These are phyloP conservation scores for Thalia dealbata DNA, from an alignment of 176 grass and related monocot genomes.

Conservation along the genomic window DNA sequence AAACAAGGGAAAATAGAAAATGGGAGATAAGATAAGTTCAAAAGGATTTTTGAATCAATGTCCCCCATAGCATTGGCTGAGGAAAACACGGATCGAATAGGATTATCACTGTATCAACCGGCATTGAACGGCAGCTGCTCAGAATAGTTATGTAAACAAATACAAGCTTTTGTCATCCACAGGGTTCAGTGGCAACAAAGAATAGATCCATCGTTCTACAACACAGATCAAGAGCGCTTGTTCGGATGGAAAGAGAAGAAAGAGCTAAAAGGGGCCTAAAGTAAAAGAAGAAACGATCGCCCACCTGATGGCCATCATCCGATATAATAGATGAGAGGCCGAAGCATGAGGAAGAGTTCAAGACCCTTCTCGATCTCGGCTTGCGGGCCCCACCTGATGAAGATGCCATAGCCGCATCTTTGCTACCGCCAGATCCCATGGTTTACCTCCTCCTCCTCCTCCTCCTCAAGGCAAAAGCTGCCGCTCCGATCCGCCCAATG, in stretches of 20 bases:
- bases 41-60: background rate
- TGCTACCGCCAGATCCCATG: conserved; percentile 90
- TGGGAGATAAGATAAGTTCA: background rate
- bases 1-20: background rate
- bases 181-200: background rate
- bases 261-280: background rate
- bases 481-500: background rate
- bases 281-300: background rate
- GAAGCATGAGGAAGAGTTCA: conserved; percentile 66
- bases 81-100: background rate
- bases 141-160: background rate
- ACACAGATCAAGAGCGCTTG: background rate
- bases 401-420: conserved; percentile 29
- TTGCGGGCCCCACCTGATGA: conserved; percentile 1
- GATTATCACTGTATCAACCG: background rate
- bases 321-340: conserved; percentile 22
- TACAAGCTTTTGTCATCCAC: background rate
- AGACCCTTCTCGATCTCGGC: conserved; percentile 22
- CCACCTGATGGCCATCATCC: background rate
- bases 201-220: background rate
- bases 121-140: background rate
- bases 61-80: background rate
- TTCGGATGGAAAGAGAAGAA: background rate
- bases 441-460: background rate
- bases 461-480: background rate